Evolutionary conservation across 202 grass and related monocot genomes (phyloP).

Genomic region (Zizania palustris): DNA sequence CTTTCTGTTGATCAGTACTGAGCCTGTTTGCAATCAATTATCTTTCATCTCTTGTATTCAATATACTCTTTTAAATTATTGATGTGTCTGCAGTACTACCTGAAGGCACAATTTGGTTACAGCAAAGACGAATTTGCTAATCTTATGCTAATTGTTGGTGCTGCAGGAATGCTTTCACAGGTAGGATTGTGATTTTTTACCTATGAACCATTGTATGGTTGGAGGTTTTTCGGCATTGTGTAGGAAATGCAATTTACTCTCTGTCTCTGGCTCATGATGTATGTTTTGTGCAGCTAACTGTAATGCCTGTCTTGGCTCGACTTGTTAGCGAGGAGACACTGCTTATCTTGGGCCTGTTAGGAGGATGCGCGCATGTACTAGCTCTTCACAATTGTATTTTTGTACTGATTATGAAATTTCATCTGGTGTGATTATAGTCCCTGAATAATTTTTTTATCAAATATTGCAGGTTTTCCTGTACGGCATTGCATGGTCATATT

Average conservation of each 20-base stretch:
- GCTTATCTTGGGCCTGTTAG: constrained; percentile 77
- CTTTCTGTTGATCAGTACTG: not conserved
- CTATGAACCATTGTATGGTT: not conserved
- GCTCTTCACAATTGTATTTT: constrained; percentile 1
- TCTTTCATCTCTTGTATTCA: not conserved
- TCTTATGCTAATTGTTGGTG: constrained; percentile 66
- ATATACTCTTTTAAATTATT: not conserved
- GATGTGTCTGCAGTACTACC: constrained; percentile 64
- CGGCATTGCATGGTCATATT: constrained; percentile 88
- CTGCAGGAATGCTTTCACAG: constrained; percentile 80
- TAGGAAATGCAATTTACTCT: not conserved
- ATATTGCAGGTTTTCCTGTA: constrained; percentile 87
- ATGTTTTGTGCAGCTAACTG: constrained; percentile 60
- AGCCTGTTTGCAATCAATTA: not conserved
- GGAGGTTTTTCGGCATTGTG: not conserved
- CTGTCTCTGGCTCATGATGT: constrained; percentile 6
- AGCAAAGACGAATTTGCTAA: constrained; percentile 91
- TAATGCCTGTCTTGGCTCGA: constrained; percentile 84
- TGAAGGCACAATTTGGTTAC: constrained; percentile 86
- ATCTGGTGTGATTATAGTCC: not conserved
- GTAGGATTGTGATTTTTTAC: constrained; percentile 31
- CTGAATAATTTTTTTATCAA: constrained; percentile 36
- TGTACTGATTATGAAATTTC: not conserved
- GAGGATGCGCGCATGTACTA: constrained; percentile 75
- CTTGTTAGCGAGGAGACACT: constrained; percentile 73